Evolutionary conservation across 2,329 filamentous ascomycete species (phyloP).

Genomic region (Colletotrichum scovillei): DNA sequence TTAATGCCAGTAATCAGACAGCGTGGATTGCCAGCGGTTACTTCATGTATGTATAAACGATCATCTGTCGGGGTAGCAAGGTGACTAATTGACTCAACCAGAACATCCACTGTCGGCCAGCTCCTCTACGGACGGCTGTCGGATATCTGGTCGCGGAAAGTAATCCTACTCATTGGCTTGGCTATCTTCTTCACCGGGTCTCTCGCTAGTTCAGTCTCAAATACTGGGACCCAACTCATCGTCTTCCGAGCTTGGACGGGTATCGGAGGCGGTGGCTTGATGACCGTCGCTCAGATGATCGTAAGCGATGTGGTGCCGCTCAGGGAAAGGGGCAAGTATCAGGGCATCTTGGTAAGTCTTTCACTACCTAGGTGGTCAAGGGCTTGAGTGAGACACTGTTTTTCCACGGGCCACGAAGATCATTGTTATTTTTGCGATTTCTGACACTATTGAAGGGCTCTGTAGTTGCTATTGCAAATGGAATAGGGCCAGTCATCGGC

Average conservation of each 20-base stretch:
- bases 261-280: constrained; percentile 53
- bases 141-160: constrained; percentile 59
- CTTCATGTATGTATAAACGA: constrained; percentile 57
- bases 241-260: constrained; percentile 58
- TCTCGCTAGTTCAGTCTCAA: constrained; percentile 54
- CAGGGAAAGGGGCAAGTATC: constrained; percentile 55
- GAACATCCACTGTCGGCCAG: constrained; percentile 59
- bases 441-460: constrained; percentile 47
- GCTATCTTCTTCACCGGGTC: constrained; percentile 57
- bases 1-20: constrained; percentile 60
- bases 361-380: neutral
- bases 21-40: constrained; percentile 68
- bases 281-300: constrained; percentile 57
- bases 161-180: constrained; percentile 50
- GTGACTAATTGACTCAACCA: constrained; percentile 26
- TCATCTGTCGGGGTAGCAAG: neutral
- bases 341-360: constrained; percentile 50
- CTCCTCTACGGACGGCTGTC: constrained; percentile 58
- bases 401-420: neutral
- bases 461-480: constrained; percentile 64
- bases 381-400: neutral
- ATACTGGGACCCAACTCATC: constrained; percentile 52
- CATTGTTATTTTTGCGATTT: neutral
- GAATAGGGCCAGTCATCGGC: constrained; percentile 65
- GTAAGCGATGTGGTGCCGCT: constrained; percentile 62